Conservation (phyloP, 768 basidiomycete genomes). For the Amanita molliuscula region DNA sequence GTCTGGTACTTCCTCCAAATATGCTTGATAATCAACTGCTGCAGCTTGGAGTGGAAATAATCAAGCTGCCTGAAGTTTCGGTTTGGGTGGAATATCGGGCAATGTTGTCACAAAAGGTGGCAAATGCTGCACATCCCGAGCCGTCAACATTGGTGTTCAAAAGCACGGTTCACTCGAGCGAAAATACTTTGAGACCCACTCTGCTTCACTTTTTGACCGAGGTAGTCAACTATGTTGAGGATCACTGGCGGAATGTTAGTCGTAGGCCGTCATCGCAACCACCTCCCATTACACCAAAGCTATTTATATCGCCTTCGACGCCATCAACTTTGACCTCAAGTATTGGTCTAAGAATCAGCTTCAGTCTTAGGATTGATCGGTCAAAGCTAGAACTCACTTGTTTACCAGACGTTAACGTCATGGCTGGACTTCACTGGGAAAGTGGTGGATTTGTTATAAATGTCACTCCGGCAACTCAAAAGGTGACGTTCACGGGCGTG, state of each 20-base stretch:
- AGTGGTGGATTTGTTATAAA: slow-evolving; percentile 86
- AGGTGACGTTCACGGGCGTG: slow-evolving; percentile 63
- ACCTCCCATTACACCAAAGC: slow-evolving; percentile 5
- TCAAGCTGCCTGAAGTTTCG: slow-evolving; percentile 66
- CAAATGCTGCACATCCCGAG: slow-evolving; percentile 22
- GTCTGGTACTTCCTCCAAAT: slow-evolving; percentile 27
- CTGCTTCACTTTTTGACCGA: slow-evolving; percentile 81
- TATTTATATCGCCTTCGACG: slow-evolving; percentile 9
- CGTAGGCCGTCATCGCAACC: slow-evolving; percentile 15
- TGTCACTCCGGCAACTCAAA: slow-evolving; percentile 63
- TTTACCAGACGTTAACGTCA: slow-evolving; percentile 87
- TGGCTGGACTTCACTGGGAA: slow-evolving; percentile 84
- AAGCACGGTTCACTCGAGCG: slow-evolving; percentile 80
- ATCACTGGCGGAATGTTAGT: slow-evolving; percentile 50
- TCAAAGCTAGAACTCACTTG: slow-evolving; percentile 84
- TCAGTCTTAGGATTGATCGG: slow-evolving; percentile 87
- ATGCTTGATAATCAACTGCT: slow-evolving; percentile 40
- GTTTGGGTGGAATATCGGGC: slow-evolving; percentile 80
- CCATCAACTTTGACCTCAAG: slow-evolving; percentile 12
- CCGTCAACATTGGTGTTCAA: slow-evolving; percentile 72
- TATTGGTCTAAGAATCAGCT: slow-evolving; percentile 56
- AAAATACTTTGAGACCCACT: slow-evolving; percentile 74
- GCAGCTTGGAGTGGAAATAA: slow-evolving; percentile 47
- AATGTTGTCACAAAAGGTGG: slow-evolving; percentile 31
- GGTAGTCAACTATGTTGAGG: slow-evolving; percentile 59